Base-by-base conservation (phyloP, 345 rosid species). In the Syzygium aqueum region DNA sequence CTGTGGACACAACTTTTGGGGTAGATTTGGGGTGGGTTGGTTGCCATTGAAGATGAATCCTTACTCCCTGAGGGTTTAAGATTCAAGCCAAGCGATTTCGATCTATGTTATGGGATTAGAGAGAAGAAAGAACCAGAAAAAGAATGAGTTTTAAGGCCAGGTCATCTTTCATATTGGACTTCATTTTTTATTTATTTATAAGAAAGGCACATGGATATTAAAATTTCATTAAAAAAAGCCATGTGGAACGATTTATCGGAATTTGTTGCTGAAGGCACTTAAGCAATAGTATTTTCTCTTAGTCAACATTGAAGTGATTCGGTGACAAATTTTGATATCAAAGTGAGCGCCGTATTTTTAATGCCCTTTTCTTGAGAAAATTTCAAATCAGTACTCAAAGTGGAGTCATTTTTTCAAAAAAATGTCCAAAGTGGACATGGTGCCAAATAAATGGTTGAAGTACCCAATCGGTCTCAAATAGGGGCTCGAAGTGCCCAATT, bases 261-360 rank as follows among this genome's bases (percentile, higher is more conserved):
- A 57, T 57, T 25, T 25, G 3, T 57, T 5, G 27, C 7, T 0
- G 0, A 5, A 57, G 6, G 25, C 28, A 57, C 65, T 0, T 57
- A 57, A 57, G 8, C 0, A 6, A 57, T 11, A 57, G 0, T 25
- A 4, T 57, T 57, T 25, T 57, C 7, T 25, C 0, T 1, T 4
- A 25, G 11, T 25, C 25, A 0, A 11, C 65, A 57, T 0, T 4
- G 11, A 57, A 57, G 3, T 11, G 3, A 57, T 25, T 0, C 2
- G 0, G 8, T 28, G 1, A 57, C 25, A 57, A 25, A 13, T 57
- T 25, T 57, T 57, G 28, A 57, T 5, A 57, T 3, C 6, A 57
- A 57, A 2, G 25, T 25, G 3, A 57, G 1, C 0, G 11, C 11
- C 7, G 1, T 25, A 2, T 57, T 57, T 25, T 12, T 0, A 4